Evolutionary conservation across 305 asterid species (phyloP).

Genomic region (Fraxinus velutina): DNA sequence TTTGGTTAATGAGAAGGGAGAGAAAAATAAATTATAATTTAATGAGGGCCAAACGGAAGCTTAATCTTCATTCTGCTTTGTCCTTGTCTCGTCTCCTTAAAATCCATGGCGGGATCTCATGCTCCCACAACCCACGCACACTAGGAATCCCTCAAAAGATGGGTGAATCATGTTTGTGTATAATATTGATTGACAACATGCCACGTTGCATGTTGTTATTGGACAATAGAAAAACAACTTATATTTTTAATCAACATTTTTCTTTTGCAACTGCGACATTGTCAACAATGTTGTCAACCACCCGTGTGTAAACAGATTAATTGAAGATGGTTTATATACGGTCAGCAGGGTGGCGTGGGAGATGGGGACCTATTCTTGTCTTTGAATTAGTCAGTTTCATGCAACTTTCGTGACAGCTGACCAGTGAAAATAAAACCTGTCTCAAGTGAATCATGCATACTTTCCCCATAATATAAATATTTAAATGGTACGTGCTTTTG

Average conservation of each 20-base stretch:
- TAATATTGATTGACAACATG: no score
- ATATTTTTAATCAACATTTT: no score
- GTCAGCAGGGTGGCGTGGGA: neutral
- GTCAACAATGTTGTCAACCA: no score
- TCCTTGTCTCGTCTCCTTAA: neutral
- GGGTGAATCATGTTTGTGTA: neutral
- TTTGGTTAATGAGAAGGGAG: no score
- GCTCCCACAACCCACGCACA: neutral
- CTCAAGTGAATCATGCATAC: neutral
- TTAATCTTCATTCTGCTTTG: no score
- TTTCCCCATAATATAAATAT: neutral
- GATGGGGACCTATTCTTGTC: slow-evolving; percentile 4
- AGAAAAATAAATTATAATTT: no score
- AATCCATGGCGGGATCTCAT: neutral
- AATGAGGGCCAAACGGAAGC: no score
- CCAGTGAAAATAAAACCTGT: neutral
- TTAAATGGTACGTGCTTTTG: neutral
- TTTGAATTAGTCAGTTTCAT: slow-evolving; percentile 28
- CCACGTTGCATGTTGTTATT: no score
- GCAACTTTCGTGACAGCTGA: slow-evolving; percentile 31
- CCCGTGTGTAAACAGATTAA: no score
- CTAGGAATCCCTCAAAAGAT: neutral
- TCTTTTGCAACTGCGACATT: no score
- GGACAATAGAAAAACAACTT: no score
- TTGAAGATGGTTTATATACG: no score